Base-by-base conservation (phyloP, 1,284 basidiomycete genomes). In the Marasmius oreades region DNA sequence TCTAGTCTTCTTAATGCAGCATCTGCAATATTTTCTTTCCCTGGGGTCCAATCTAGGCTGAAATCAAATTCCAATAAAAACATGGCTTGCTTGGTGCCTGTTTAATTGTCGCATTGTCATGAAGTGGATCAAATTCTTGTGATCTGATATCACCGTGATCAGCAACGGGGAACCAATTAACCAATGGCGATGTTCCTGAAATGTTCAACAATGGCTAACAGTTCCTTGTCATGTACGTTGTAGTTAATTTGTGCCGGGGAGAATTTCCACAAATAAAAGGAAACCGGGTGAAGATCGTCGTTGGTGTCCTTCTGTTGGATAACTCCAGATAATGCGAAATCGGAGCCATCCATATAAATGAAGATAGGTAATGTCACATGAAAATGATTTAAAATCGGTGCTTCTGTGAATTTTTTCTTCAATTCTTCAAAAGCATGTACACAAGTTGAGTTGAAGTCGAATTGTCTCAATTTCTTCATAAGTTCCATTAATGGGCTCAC, bases 331-430 rank as follows among this genome's bases (percentile, higher is more conserved):
- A 59, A 23, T 16, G 61, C 61, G 46, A 58, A 62, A 31, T 64
- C 55, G n/a, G 59, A 61, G 7, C 59, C 55, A 26, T 63, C 62
- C 3, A 58, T 61, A 2, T 51, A 20, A 64, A 66, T 33, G 75
- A 69, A 26, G 73, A 73, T 14, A 76, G 62, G 65, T 74, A 77
- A 3, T 57, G 59, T 55, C 1, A 61, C 58, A 45, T 62, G 37
- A 42, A 55, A 55, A 28, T 55, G 36, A 12, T 43, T 42, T 58
- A 36, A 36, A 16, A 36, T 16, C 8, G 58, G 60, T 39, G 44
- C 46, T n/a, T 44, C 24, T 5, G 55, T 18, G 28, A 60, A 53
- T 20, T 31, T 44, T 12, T 37, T 5, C 31, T 61, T 62, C 14
- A 62, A 56, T 1, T 31, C 28, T 11, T 53, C 48, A 14, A 53